Evolutionary conservation across 2,329 filamentous ascomycete species (phyloP).

Genomic region (Ophiostoma quercus): DNA sequence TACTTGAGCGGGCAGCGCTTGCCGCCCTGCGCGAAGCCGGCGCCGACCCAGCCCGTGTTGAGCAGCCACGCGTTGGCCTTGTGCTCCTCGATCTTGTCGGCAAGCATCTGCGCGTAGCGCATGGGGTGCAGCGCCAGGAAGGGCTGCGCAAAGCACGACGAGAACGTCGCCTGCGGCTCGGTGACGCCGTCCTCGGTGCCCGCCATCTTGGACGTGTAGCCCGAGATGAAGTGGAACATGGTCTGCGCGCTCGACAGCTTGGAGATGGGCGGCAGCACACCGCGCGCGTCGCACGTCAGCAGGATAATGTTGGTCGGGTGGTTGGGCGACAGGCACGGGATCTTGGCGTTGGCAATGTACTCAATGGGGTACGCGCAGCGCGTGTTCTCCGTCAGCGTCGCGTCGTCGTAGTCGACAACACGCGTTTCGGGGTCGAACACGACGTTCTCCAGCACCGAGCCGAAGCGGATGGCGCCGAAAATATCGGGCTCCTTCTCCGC

Average conservation of each 20-base stretch:
- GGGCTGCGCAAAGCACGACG: conserved; percentile 96
- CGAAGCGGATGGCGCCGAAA: conserved; percentile 90
- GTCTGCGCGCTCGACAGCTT: conserved; percentile 92
- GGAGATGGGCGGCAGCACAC: conserved; percentile 94
- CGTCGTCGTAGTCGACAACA: conserved; percentile 90
- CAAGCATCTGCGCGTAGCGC: conserved; percentile 97
- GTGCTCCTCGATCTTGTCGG: conserved; percentile 94
- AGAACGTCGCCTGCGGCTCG: conserved; percentile 98
- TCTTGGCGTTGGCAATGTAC: conserved; percentile 98
- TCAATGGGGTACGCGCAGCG: conserved; percentile 93
- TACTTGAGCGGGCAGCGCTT: conserved; percentile 98
- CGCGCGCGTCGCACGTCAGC: conserved; percentile 94
- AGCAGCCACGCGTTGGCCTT: conserved; percentile 96
- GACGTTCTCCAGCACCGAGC: conserved; percentile 96
- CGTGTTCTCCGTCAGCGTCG: conserved; percentile 95
- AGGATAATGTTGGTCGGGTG: conserved; percentile 98
- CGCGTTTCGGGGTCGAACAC: conserved; percentile 91
- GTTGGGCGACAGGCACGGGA: conserved; percentile 80
- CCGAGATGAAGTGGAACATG: conserved; percentile 99
- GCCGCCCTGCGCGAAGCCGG: conserved; percentile 81
- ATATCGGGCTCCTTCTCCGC: conserved; percentile 99
- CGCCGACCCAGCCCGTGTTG: conserved; percentile 97
- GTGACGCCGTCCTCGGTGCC: conserved; percentile 96
- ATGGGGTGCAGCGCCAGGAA: conserved; percentile 99
- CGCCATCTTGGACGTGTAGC: conserved; percentile 99